Percentiles rank a stretch among this genome's conserved stretches.
Conservation (phyloP, 1,284 basidiomycete genomes). For the Vanrija sp. region DNA sequence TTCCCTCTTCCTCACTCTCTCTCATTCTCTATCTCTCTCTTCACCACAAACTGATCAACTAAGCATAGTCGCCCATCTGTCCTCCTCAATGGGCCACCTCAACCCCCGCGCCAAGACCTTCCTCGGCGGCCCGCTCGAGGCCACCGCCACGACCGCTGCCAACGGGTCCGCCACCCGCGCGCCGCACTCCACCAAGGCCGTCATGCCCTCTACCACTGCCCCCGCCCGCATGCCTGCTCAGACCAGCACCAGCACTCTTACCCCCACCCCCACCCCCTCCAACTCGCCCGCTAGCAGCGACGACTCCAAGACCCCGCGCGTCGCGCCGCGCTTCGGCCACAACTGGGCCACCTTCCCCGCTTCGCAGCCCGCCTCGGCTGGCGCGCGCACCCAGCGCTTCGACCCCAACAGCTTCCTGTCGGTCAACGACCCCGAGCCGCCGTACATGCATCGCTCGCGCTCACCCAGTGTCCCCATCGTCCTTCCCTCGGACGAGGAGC, state of each 20-base stretch:
- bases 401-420: neutral
- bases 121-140: neutral
- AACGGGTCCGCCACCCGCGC: neutral
- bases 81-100: neutral
- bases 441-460: constrained; percentile 1
- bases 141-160: neutral
- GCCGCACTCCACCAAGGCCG: neutral
- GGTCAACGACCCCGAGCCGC: neutral
- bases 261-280: neutral
- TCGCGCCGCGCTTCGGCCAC: constrained; percentile 5
- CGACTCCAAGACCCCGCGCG: neutral
- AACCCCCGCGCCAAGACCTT: neutral
- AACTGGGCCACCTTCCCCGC: constrained; percentile 7
- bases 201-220: neutral
- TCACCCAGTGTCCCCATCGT: constrained; percentile 19
- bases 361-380: neutral
- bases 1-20: neutral
- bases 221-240: neutral
- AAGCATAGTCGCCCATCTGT: neutral
- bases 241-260: too few species aligned
- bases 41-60: constrained; percentile 1
- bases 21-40: neutral
- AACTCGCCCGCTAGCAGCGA: neutral
- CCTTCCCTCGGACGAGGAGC: constrained; percentile 3
- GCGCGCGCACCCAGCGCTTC: neutral